Conservation (phyloP, 495 filamentous ascomycete genomes). For the Penicillium ucsense region DNA sequence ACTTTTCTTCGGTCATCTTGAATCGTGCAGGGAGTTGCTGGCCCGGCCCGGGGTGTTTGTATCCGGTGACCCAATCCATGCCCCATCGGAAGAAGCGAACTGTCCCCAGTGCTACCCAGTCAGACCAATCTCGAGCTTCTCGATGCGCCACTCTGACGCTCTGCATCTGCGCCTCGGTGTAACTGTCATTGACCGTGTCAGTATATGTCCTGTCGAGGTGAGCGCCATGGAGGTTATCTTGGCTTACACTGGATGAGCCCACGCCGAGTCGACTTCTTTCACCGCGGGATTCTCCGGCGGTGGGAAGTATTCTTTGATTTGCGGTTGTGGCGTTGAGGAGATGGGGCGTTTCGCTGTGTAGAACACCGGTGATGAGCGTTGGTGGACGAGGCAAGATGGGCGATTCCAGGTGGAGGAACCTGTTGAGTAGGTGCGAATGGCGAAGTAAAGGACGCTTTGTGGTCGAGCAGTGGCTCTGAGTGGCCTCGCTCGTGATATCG, state of each 20-base stretch:
- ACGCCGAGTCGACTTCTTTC: conserved; percentile 26
- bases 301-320: conserved; percentile 34
- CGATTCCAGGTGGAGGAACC: conserved; percentile 10
- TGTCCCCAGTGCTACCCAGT: conserved; percentile 52
- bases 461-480: conserved; percentile 23
- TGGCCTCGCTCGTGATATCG: conserved; percentile 24
- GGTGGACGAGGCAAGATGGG: conserved; percentile 9
- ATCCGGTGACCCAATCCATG: conserved; percentile 61
- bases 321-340: conserved; percentile 25
- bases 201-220: neutral
- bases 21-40: conserved; percentile 35
- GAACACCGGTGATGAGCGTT: conserved; percentile 2
- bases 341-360: conserved; percentile 23
- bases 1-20: conserved; percentile 64
- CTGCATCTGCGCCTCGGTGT: conserved; percentile 55
- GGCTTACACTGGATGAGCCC: conserved; percentile 37
- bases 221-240: neutral
- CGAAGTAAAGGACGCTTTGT: conserved; percentile 18
- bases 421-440: conserved; percentile 17
- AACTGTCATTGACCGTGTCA: conserved; percentile 10
- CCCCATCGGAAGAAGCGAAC: conserved; percentile 56
- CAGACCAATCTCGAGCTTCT: conserved; percentile 54
- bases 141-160: conserved; percentile 57
- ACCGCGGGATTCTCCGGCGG: conserved; percentile 25
- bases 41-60: conserved; percentile 50